phyloP scores from a whole-genome alignment of 192 early-diverging fungal genomes.

The Chytriomyces sp. region DNA sequence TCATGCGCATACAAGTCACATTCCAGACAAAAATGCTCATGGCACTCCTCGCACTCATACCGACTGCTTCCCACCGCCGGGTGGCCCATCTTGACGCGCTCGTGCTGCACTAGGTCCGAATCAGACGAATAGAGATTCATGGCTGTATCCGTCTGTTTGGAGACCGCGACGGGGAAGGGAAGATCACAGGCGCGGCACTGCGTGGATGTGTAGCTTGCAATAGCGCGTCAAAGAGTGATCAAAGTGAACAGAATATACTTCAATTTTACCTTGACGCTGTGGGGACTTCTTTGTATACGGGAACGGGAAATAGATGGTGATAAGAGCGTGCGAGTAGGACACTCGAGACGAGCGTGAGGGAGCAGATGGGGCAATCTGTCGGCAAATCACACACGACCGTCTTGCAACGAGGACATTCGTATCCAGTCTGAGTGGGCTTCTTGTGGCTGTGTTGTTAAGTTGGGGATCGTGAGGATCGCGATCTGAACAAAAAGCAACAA shows the following conservation, averaged over 20 bases:
- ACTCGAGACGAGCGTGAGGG: slow-evolving; percentile 82
- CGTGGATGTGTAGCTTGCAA: not conserved
- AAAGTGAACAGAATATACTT: too few species aligned
- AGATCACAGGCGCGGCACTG: slow-evolving; percentile 29
- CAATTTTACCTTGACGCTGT: slow-evolving; percentile 40
- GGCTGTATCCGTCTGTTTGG: slow-evolving; percentile 16
- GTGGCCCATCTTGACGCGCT: not conserved
- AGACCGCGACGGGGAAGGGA: slow-evolving; percentile 1
- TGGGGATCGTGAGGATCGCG: not conserved
- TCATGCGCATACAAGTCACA: slow-evolving; percentile 95
- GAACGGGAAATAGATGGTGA: slow-evolving; percentile 92
- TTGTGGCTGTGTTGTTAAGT: slow-evolving; percentile 54
- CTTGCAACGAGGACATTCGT: slow-evolving; percentile 82
- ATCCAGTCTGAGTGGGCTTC: slow-evolving; percentile 71
- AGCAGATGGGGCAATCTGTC: slow-evolving; percentile 90
- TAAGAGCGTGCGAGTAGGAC: slow-evolving; percentile 91
- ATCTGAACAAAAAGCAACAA: not conserved
- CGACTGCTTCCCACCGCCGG: slow-evolving; percentile 34
- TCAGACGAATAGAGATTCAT: not conserved
- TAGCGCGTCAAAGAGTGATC: too few species aligned
- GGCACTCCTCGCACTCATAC: slow-evolving; percentile 78
- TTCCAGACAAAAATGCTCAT: slow-evolving; percentile 80
- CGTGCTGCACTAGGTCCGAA: not conserved
- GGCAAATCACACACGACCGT: slow-evolving; percentile 86
- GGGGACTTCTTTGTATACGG: slow-evolving; percentile 74